These are phyloP conservation scores for Rosa multiflora DNA, from an alignment of 306 rosid species.

Conservation along the genomic window DNA sequence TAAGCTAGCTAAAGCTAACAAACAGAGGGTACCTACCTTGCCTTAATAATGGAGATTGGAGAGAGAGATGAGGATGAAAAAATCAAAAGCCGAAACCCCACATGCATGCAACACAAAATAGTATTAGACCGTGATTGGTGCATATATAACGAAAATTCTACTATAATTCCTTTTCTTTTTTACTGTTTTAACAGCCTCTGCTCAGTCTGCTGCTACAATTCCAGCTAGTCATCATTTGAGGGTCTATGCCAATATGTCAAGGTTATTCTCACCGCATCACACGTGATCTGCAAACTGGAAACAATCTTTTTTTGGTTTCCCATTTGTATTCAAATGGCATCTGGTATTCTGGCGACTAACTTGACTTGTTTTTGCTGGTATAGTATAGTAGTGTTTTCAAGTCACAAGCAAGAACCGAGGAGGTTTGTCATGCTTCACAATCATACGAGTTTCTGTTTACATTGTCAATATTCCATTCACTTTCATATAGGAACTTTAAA, in stretches of 20 bases:
- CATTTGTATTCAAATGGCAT: not conserved
- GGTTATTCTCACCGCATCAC: not conserved
- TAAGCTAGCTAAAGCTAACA: not conserved
- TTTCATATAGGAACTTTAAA: not conserved
- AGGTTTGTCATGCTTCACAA: not conserved
- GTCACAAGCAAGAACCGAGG: not conserved
- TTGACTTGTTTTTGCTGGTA: not conserved
- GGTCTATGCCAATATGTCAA: too few species aligned
- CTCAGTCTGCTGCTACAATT: not conserved
- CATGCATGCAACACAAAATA: not conserved
- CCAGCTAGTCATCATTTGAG: not conserved
- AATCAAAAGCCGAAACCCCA: conserved; percentile 26
- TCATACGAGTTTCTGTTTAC: not conserved
- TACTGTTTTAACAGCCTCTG: not conserved
- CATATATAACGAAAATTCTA: not conserved
- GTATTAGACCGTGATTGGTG: conserved; percentile 35
- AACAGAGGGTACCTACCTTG: conserved; percentile 15
- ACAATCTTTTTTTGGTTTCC: not conserved
- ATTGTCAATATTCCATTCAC: not conserved
- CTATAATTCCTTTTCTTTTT: not conserved
- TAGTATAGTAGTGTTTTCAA: not conserved
- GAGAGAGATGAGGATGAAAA: not conserved
- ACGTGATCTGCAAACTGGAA: not conserved
- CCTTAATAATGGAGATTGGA: conserved; percentile 19
- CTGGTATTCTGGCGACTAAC: not conserved